A percentile compares a stretch with the other conserved stretches of the same genome.
These are phyloP conservation scores for Pseudocercospora pini-densiflorae DNA, from an alignment of 2,329 filamentous ascomycete genomes.

Conservation along the genomic window DNA sequence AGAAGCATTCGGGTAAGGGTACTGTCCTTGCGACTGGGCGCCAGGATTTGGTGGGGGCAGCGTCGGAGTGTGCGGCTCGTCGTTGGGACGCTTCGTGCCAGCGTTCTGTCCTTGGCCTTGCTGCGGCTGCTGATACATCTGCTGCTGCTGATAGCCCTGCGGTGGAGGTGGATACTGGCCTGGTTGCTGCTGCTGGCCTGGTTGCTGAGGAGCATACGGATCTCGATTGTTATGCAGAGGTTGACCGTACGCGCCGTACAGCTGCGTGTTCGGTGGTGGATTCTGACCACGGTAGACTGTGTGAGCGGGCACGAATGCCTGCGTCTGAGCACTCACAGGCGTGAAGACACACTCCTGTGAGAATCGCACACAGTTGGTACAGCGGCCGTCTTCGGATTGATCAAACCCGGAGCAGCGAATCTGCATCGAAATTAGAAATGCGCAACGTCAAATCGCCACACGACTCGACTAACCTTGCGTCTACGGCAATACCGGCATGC, in stretches of 20 bases:
- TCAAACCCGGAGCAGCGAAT: slow-evolving; percentile 79
- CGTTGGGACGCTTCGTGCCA: slow-evolving; percentile 50
- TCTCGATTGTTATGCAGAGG: slow-evolving; percentile 45
- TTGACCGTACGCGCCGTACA: slow-evolving; percentile 59
- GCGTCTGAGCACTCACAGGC: slow-evolving; percentile 73
- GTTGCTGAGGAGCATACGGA: slow-evolving; percentile 39
- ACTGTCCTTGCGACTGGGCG: slow-evolving; percentile 45
- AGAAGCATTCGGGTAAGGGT: slow-evolving; percentile 51
- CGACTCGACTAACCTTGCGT: slow-evolving; percentile 55
- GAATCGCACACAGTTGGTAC: slow-evolving; percentile 73
- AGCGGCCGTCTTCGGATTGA: slow-evolving; percentile 71
- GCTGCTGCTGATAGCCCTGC: slow-evolving; percentile 48
- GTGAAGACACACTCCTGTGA: slow-evolving; percentile 80
- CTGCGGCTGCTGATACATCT: slow-evolving; percentile 47
- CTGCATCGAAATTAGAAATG: slow-evolving; percentile 46
- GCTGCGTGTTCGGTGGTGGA: slow-evolving; percentile 46
- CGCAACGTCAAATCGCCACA: slow-evolving; percentile 13
- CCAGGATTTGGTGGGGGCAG: slow-evolving; percentile 54
- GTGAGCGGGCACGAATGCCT: slow-evolving; percentile 75
- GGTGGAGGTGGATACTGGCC: slow-evolving; percentile 45
- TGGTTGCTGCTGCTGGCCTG: slow-evolving; percentile 36
- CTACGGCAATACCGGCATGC: slow-evolving; percentile 64
- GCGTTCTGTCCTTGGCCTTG: slow-evolving; percentile 25
- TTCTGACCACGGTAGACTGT: slow-evolving; percentile 61
- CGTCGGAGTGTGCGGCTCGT: slow-evolving; percentile 57